phyloP scores from a whole-genome alignment of 164 flowering plant species.

The Malania oleifera region DNA sequence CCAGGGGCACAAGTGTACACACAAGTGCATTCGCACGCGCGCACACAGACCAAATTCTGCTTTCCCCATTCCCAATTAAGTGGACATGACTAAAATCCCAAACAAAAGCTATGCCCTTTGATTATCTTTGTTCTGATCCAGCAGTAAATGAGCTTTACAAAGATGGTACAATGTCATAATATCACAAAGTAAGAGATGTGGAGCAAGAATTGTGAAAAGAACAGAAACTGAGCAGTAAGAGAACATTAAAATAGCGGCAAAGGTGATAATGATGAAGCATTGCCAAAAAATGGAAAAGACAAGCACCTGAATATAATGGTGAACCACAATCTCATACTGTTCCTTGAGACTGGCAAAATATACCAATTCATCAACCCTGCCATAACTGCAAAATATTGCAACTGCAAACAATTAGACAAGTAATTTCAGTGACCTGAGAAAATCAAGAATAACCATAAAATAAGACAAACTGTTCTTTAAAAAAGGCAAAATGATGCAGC shows the following conservation, averaged over 20 bases:
- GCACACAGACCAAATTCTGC: too few species aligned
- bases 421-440: background rate
- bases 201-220: too few species aligned
- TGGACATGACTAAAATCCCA: too few species aligned
- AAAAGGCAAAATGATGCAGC: background rate
- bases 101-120: too few species aligned
- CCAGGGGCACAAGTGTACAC: too few species aligned
- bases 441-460: background rate
- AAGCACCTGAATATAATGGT: slow-evolving; percentile 91
- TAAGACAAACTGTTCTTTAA: background rate
- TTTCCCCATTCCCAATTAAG: too few species aligned
- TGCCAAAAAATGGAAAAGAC: background rate
- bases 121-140: too few species aligned
- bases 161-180: too few species aligned
- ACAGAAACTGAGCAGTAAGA: too few species aligned
- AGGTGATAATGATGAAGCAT: background rate
- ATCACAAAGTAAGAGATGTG: too few species aligned
- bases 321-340: slow-evolving; percentile 91
- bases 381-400: slow-evolving; percentile 64
- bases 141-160: too few species aligned
- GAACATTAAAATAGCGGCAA: background rate
- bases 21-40: too few species aligned
- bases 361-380: slow-evolving; percentile 93
- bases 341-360: slow-evolving; percentile 90
- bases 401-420: background rate